phyloP scores from a whole-genome alignment of 495 filamentous ascomycete genomes.

The Hyaloscypha finlandica region DNA sequence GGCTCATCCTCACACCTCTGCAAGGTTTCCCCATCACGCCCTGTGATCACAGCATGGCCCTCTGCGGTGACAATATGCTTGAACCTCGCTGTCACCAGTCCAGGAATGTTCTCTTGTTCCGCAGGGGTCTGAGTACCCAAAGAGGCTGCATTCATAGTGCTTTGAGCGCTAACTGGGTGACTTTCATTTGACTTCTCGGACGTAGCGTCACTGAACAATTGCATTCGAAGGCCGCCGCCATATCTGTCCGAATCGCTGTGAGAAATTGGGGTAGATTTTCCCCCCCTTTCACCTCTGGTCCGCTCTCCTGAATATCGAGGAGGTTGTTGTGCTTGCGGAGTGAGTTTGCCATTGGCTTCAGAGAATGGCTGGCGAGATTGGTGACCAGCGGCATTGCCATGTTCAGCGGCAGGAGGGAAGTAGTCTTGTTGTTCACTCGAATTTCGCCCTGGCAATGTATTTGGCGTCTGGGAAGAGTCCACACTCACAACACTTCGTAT shows the following conservation, averaged over 20 bases:
- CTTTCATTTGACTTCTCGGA: constrained; percentile 36
- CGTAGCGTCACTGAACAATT: constrained; percentile 38
- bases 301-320: constrained; percentile 1
- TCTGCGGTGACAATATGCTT: constrained; percentile 76
- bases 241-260: constrained; percentile 13
- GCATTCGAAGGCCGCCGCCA: constrained; percentile 24
- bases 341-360: constrained; percentile 27
- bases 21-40: constrained; percentile 65
- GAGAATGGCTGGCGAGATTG: constrained; percentile 10
- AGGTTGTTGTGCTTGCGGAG: background rate
- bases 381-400: constrained; percentile 20
- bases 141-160: background rate
- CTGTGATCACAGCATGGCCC: constrained; percentile 86
- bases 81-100: constrained; percentile 68
- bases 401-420: constrained; percentile 28
- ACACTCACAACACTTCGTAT: constrained; percentile 82
- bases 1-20: constrained; percentile 92
- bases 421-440: constrained; percentile 26
- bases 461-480: constrained; percentile 53
- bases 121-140: constrained; percentile 10
- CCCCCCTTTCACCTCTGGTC: constrained; percentile 13
- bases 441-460: constrained; percentile 33
- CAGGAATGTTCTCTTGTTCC: constrained; percentile 19
- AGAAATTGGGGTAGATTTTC: background rate
- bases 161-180: constrained; percentile 1